Evolutionary conservation across 148 eudicot species (phyloP).

Genomic region (Rheum nobile): DNA sequence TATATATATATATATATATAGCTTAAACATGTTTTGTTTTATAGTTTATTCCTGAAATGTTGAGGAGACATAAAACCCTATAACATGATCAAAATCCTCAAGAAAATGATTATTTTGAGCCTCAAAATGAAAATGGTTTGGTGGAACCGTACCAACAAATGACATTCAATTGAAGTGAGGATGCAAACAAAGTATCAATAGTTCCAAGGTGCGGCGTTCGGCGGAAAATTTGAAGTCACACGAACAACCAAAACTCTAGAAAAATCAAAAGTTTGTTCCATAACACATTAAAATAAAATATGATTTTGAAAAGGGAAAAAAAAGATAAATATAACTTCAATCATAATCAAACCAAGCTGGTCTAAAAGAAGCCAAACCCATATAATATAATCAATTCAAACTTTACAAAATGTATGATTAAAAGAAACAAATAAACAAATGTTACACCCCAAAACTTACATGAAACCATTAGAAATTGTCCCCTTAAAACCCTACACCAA

Average conservation of each 20-base stretch:
- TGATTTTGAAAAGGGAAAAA: background rate
- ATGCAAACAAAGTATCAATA: conserved; percentile 19
- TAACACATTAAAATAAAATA: background rate
- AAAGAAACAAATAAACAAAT: conserved; percentile 12
- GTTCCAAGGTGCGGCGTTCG: conserved; percentile 97
- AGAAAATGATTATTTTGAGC: background rate
- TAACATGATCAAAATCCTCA: background rate
- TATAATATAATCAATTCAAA: background rate
- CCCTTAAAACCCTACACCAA: conserved; percentile 47
- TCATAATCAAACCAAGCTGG: conserved; percentile 16
- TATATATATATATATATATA: too few relatives aligned
- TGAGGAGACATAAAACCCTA: background rate
- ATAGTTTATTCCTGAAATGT: background rate
- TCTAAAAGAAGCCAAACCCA: conserved; percentile 9
- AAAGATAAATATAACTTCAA: conserved; percentile 6
- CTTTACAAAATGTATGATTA: background rate
- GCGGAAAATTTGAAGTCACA: conserved; percentile 43
- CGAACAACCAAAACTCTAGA: conserved; percentile 14
- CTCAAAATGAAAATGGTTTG: background rate
- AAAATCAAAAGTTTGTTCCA: conserved; percentile 1
- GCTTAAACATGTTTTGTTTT: background rate
- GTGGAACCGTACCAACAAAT: background rate
- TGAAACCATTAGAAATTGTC: conserved; percentile 54
- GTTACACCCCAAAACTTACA: conserved; percentile 12
- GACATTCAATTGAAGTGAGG: background rate